Evolutionary conservation across 2,329 filamentous ascomycete genomes (phyloP).

Genomic region (Macrophomina phaseolina): DNA sequence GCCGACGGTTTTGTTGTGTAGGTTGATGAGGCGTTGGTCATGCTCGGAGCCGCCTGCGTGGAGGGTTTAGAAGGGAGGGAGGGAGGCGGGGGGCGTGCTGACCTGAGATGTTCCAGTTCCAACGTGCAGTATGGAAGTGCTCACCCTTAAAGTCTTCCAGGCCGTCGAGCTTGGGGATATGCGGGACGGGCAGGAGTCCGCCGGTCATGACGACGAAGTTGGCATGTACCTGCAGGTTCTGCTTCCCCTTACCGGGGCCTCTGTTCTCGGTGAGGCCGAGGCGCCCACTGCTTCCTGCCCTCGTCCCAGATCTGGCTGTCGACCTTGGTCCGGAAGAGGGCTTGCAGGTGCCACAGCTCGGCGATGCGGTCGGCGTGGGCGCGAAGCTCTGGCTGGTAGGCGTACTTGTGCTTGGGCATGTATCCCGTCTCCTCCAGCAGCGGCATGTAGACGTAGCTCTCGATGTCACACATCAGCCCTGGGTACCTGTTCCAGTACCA

Average conservation of each 20-base stretch:
- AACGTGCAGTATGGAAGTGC: slow-evolving; percentile 40
- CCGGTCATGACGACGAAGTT: slow-evolving; percentile 34
- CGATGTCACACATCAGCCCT: neutral
- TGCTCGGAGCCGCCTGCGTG: slow-evolving; percentile 40
- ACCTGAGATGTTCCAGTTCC: slow-evolving; percentile 32
- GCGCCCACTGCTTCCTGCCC: slow-evolving; percentile 40
- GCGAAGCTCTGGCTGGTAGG: slow-evolving; percentile 42
- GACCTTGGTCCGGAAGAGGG: slow-evolving; percentile 41
- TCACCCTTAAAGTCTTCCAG: slow-evolving; percentile 42
- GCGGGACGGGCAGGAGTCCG: slow-evolving; percentile 40
- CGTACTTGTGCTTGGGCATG: slow-evolving; percentile 42
- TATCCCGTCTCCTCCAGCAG: slow-evolving; percentile 51
- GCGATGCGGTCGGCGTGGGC: slow-evolving; percentile 44
- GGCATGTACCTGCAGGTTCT: slow-evolving; percentile 41
- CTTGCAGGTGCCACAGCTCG: slow-evolving; percentile 52
- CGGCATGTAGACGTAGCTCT: slow-evolving; percentile 37
- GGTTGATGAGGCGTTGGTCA: slow-evolving; percentile 34
- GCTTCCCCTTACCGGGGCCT: slow-evolving; percentile 41
- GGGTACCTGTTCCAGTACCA: slow-evolving; percentile 42
- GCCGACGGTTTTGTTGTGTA: slow-evolving; percentile 31
- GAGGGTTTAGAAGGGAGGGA: too few species aligned
- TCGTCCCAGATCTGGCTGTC: slow-evolving; percentile 64
- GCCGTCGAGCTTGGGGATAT: slow-evolving; percentile 42
- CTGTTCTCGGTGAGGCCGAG: slow-evolving; percentile 45
- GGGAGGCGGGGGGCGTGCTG: too few species aligned